Conservation (phyloP, 176 grass and related monocot species). For the Triticum urartu region DNA sequence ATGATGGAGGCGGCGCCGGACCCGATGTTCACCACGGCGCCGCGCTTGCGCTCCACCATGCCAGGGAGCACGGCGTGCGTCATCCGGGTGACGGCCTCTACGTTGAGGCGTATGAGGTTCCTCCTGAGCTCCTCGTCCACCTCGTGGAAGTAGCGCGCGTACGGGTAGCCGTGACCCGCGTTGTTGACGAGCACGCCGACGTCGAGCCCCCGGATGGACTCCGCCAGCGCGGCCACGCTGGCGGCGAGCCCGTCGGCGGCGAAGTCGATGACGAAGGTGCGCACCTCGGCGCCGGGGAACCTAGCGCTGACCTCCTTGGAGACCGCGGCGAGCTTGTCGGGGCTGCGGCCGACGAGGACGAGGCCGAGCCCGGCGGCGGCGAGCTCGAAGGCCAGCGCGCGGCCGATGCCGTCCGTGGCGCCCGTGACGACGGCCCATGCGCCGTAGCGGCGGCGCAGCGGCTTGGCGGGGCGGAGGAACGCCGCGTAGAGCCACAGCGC, state of each 20-base stretch:
- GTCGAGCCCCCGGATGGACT: slow-evolving; percentile 51
- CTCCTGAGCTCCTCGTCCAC: slow-evolving; percentile 48
- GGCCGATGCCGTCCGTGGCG: slow-evolving; percentile 75
- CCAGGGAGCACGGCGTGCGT: slow-evolving; percentile 59
- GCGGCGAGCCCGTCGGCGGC: slow-evolving; percentile 27
- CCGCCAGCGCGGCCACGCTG: slow-evolving; percentile 39
- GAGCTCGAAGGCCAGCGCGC: slow-evolving; percentile 55
- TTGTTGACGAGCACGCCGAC: slow-evolving; percentile 84
- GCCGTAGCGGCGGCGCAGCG: slow-evolving; percentile 58
- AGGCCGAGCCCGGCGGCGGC: slow-evolving; percentile 48
- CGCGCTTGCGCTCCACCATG: slow-evolving; percentile 58
- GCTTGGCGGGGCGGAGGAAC: slow-evolving; percentile 65
- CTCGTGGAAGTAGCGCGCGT: slow-evolving; percentile 73
- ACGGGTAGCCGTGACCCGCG: slow-evolving; percentile 62
- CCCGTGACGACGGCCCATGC: slow-evolving; percentile 81
- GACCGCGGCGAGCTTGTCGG: slow-evolving; percentile 60
- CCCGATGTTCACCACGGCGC: slow-evolving; percentile 75
- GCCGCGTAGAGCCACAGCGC: slow-evolving; percentile 48
- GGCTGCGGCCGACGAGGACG: slow-evolving; percentile 70
- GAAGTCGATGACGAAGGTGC: slow-evolving; percentile 69
- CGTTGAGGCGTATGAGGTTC: slow-evolving; percentile 64
- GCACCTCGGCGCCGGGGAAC: slow-evolving; percentile 30
- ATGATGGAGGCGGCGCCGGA: slow-evolving; percentile 59
- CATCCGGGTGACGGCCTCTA: slow-evolving; percentile 57
- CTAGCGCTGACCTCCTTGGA: slow-evolving; percentile 14